These are phyloP conservation scores for Nematocida parisii DNA, from an alignment of 371 early-diverging fungal species.

Conservation along the genomic window DNA sequence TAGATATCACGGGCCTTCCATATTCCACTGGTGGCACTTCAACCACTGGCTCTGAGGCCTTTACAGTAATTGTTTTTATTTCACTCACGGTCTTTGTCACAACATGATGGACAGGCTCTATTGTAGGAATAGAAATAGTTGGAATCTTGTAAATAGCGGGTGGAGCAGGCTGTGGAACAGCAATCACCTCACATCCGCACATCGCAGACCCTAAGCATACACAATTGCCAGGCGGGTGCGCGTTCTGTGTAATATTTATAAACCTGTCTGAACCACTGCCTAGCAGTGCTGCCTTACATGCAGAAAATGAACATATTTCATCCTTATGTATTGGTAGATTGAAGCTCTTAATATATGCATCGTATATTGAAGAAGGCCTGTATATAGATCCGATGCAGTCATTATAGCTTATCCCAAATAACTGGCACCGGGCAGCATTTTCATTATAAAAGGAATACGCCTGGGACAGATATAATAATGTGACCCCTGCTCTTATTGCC, in stretches of 20 bases:
- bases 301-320: slow-evolving; percentile 37
- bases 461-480: not conserved
- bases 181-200: slow-evolving; percentile 37
- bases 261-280: slow-evolving; percentile 1
- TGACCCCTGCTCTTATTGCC: not conserved
- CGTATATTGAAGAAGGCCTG: slow-evolving; percentile 52
- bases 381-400: slow-evolving; percentile 62
- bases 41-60: not conserved
- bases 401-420: slow-evolving; percentile 49
- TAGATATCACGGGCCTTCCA: not conserved
- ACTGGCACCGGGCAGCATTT: slow-evolving; percentile 24
- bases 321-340: slow-evolving; percentile 61
- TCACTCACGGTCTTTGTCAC: slow-evolving; percentile 9
- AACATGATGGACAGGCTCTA: not conserved
- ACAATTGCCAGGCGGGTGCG: slow-evolving; percentile 45
- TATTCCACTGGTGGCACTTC: not conserved
- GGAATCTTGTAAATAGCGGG: not conserved
- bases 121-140: not conserved
- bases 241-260: slow-evolving; percentile 30
- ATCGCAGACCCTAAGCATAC: slow-evolving; percentile 26
- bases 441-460: slow-evolving; percentile 12
- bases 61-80: not conserved
- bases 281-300: slow-evolving; percentile 53
- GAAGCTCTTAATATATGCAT: slow-evolving; percentile 60
- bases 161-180: not conserved